Conservation (phyloP, 768 basidiomycete species). For the Lactarius deliciosus region DNA sequence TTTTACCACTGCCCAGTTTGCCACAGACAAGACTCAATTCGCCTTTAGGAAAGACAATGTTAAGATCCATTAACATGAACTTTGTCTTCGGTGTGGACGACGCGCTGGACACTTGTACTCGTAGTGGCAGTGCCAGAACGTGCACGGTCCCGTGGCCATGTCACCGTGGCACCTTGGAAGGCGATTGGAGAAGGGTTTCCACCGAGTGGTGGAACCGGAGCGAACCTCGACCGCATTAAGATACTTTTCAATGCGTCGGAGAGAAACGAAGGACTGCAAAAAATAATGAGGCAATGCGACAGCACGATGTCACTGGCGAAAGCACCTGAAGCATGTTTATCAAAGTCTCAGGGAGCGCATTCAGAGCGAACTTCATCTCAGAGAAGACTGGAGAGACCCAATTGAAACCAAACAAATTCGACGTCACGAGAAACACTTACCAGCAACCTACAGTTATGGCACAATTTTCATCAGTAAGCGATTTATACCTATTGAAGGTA, state of each 20-base stretch:
- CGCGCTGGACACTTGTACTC: constrained; percentile 48
- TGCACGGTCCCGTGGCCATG: constrained; percentile 82
- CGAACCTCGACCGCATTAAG: constrained; percentile 72
- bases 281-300: constrained; percentile 10
- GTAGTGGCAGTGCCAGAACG: constrained; percentile 36
- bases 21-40: constrained; percentile 85
- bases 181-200: constrained; percentile 61
- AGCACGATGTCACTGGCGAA: background rate
- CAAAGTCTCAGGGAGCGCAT: constrained; percentile 86
- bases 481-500: background rate
- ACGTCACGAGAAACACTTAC: constrained; percentile 33
- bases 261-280: constrained; percentile 69
- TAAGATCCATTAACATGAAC: constrained; percentile 79
- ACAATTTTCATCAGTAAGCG: background rate
- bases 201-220: constrained; percentile 55
- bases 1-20: constrained; percentile 88
- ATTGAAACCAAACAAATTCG: background rate
- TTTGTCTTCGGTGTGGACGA: constrained; percentile 73
- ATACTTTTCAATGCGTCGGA: constrained; percentile 91
- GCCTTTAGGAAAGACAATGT: constrained; percentile 73
- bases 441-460: constrained; percentile 39
- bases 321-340: constrained; percentile 82
- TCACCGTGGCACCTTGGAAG: constrained; percentile 82
- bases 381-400: constrained; percentile 58
- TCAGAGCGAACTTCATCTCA: constrained; percentile 86